Evolutionary conservation across 805 yeast species (phyloP).

Genomic region (Candida tibetensis): DNA sequence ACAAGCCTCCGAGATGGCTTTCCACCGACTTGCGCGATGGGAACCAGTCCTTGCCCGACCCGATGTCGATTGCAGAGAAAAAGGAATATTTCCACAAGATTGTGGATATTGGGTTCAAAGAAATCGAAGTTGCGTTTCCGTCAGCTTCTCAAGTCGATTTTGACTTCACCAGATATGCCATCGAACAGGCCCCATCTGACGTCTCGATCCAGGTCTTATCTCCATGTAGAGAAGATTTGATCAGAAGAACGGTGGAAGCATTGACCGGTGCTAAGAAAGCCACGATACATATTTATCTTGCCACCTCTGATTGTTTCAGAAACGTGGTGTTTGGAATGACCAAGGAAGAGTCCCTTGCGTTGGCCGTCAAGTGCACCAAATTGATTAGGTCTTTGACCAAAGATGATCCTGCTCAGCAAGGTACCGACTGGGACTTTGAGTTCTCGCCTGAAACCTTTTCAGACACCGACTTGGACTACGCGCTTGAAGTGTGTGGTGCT

Average conservation of each 20-base stretch:
- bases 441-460: constrained; percentile 80
- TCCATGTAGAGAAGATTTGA: constrained; percentile 74
- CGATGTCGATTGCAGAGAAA: constrained; percentile 80
- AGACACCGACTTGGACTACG: constrained; percentile 64
- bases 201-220: constrained; percentile 74
- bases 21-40: constrained; percentile 84
- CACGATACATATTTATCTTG: constrained; percentile 71
- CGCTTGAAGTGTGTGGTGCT: constrained; percentile 66
- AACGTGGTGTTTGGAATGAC: constrained; percentile 66
- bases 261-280: constrained; percentile 74
- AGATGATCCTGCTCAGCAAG: constrained; percentile 53
- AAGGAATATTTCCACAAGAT: constrained; percentile 66
- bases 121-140: constrained; percentile 81
- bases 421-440: constrained; percentile 70
- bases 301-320: constrained; percentile 72
- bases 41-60: constrained; percentile 81
- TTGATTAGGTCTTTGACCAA: constrained; percentile 66
- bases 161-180: constrained; percentile 74
- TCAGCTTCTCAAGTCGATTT: constrained; percentile 78
- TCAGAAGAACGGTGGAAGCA: constrained; percentile 68
- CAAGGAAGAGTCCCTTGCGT: constrained; percentile 53
- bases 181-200: constrained; percentile 71
- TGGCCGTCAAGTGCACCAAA: constrained; percentile 62
- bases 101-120: constrained; percentile 74
- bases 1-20: constrained; percentile 75